Evolutionary conservation across 179 eudicot genomes (phyloP), one percentile per base, ranked within the genome.

Genomic region (Silene vulgaris): DNA sequence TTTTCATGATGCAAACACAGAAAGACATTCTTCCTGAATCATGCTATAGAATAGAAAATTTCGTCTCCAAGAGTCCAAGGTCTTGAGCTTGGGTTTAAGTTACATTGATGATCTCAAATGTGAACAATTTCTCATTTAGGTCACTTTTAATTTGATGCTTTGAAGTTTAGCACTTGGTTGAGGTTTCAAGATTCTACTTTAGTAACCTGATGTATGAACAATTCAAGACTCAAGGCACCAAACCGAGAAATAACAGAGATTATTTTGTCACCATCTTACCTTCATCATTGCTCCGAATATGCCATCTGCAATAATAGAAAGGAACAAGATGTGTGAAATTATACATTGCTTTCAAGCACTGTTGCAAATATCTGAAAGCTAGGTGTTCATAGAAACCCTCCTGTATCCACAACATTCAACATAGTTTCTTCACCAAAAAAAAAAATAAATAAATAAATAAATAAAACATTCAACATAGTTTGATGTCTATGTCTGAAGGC

Each of bases 251-350:
- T 45, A 45, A 45, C 52, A 45, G 2, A 4, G 60, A 35, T 7
- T 54, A 54, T 54, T 54, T 4, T 2, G 19, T 54, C 60, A 16
- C 5, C 60, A 62, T 26, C 82, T 86, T 77, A 92, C 95, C 89
- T 90, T 92, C 99, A 95, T 95, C 96, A 85, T 92, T 56, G 99
- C 99, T 84, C 99, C 99, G 83, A 95, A 95, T 69, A 95, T 56
- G 64, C 99, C 97, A 89, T 95, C 97, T 95, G 89, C 74, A 74
- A 65, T 69, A 50, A 71, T 5, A 16, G 78, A 62, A 23, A 9
- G 16, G 56, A 76, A 13, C 50, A 78, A 19, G 35, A 35, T 30
- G 54, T 43, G 54, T 65, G 72, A 64, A 74, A 40, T 69, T 1
- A 3, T 12, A 21, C 28, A 13, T 20, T 5, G 2, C 6, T 23